Evolutionary conservation across 768 basidiomycete genomes (phyloP).

Genomic region (Agrocybe chaxingu): DNA sequence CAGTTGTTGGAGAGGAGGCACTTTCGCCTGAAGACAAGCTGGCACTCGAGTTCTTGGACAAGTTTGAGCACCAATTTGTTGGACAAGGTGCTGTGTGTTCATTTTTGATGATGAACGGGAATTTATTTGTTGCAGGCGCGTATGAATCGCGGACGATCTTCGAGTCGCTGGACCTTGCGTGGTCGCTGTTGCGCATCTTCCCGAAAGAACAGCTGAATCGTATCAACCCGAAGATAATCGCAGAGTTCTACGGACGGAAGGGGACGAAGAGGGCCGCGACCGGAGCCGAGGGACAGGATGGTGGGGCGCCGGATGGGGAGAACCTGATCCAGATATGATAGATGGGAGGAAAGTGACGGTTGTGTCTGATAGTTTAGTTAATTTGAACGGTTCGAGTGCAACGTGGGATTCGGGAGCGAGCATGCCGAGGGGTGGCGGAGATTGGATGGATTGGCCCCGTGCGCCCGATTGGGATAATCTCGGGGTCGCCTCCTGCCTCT

Average conservation of each 20-base stretch:
- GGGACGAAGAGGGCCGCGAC: slow-evolving; percentile 62
- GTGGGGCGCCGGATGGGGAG: slow-evolving; percentile 27
- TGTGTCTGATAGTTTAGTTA: slow-evolving; percentile 1
- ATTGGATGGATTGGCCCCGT: background rate
- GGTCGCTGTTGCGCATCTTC: slow-evolving; percentile 96
- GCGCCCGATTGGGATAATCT: slow-evolving; percentile 10
- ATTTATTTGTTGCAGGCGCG: slow-evolving; percentile 49
- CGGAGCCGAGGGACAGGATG: slow-evolving; percentile 45
- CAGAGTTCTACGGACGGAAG: slow-evolving; percentile 90
- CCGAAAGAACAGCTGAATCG: slow-evolving; percentile 98
- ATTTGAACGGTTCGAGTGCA: background rate
- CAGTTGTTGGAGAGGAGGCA: slow-evolving; percentile 98
- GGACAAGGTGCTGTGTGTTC: slow-evolving; percentile 63
- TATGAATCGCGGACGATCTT: slow-evolving; percentile 97
- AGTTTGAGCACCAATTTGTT: slow-evolving; percentile 97
- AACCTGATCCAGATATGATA: slow-evolving; percentile 24
- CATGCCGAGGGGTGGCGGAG: background rate
- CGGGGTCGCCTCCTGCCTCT: slow-evolving; percentile 11
- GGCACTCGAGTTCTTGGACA: slow-evolving; percentile 94
- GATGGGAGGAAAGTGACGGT: slow-evolving; percentile 8
- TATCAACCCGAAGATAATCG: slow-evolving; percentile 94
- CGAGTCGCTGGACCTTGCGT: slow-evolving; percentile 95
- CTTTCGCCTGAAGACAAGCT: slow-evolving; percentile 93
- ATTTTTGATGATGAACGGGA: background rate
- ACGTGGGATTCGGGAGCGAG: slow-evolving; percentile 1